These are phyloP conservation scores for Podaxis sp. DNA, from an alignment of 768 basidiomycete genomes.

Conservation along the genomic window DNA sequence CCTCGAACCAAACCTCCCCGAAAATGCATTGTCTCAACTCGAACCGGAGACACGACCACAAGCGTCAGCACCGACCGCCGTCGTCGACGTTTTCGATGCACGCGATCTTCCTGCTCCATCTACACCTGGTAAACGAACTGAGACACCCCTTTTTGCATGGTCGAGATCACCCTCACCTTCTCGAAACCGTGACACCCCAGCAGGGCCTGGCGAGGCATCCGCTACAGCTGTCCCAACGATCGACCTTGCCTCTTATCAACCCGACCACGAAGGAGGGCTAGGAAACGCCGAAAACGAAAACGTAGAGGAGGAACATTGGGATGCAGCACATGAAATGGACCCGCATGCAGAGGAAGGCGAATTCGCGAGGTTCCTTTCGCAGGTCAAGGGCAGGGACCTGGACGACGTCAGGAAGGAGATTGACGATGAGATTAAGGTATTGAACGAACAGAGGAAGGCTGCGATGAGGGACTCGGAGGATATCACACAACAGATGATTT, in stretches of 20 bases:
- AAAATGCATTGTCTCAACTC: not conserved
- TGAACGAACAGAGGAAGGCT: slow-evolving; percentile 81
- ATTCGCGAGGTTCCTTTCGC: slow-evolving; percentile 89
- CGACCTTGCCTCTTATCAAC: not conserved
- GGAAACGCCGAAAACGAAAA: slow-evolving; percentile 12
- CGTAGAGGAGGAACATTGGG: slow-evolving; percentile 45
- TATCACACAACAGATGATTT: slow-evolving; percentile 91
- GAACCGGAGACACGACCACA: not conserved
- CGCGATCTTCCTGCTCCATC: slow-evolving; percentile 5
- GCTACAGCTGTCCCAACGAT: not conserved
- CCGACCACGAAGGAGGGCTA: not conserved
- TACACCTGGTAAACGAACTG: not conserved
- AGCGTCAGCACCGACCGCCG: not conserved
- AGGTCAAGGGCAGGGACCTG: slow-evolving; percentile 83
- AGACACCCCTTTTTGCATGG: slow-evolving; percentile 5
- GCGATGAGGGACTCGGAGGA: slow-evolving; percentile 95
- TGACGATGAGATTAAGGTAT: slow-evolving; percentile 79
- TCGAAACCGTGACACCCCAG: not conserved
- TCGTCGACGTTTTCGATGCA: slow-evolving; percentile 18
- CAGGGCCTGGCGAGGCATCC: not conserved
- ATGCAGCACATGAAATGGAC: slow-evolving; percentile 85
- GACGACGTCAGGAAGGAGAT: slow-evolving; percentile 83
- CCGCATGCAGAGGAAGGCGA: slow-evolving; percentile 76
- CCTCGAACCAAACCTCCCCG: not conserved
- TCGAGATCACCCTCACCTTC: slow-evolving; percentile 4